A percentile compares a stretch with the other conserved stretches of the same genome.
Conservation (phyloP, 78 protist genomes). For the Speleostelium caveatum region DNA sequence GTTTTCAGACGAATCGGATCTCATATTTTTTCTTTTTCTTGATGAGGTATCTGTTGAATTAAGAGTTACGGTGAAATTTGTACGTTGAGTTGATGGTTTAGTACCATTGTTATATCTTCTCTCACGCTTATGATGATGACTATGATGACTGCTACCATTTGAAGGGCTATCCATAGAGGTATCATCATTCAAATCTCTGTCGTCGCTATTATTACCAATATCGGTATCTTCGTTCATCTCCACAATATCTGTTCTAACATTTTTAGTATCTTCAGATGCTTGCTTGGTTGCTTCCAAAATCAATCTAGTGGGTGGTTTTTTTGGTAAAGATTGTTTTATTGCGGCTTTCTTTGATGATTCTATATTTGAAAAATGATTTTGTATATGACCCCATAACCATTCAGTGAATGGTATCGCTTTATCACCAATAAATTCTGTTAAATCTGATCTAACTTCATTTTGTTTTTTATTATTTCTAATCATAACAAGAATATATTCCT, state of each 20-base stretch:
- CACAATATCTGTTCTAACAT: slow-evolving; percentile 3
- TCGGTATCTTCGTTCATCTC: neutral
- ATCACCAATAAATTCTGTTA: slow-evolving; percentile 49
- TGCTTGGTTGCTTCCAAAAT: slow-evolving; percentile 45
- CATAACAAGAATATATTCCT: slow-evolving; percentile 73
- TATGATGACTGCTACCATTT: neutral
- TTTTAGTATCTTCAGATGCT: slow-evolving; percentile 65
- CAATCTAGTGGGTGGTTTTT: slow-evolving; percentile 39
- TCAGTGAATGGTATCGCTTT: slow-evolving; percentile 26
- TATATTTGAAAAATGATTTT: neutral
- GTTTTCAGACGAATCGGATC: neutral
- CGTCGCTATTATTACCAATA: neutral
- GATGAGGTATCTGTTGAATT: neutral
- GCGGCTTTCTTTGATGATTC: neutral
- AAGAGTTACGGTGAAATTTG: slow-evolving; percentile 28
- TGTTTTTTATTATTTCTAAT: slow-evolving; percentile 69
- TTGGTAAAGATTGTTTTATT: neutral
- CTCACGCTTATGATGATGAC: neutral
- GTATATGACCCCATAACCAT: slow-evolving; percentile 67
- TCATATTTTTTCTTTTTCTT: slow-evolving; percentile 28
- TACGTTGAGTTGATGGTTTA: neutral
- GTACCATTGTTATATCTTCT: neutral
- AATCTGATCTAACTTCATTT: slow-evolving; percentile 27
- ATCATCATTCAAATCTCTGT: too few relatives aligned
- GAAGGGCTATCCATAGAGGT: neutral